phyloP scores from a whole-genome alignment of 2,329 filamentous ascomycete species.

The Aspergillus novofumigatus region DNA sequence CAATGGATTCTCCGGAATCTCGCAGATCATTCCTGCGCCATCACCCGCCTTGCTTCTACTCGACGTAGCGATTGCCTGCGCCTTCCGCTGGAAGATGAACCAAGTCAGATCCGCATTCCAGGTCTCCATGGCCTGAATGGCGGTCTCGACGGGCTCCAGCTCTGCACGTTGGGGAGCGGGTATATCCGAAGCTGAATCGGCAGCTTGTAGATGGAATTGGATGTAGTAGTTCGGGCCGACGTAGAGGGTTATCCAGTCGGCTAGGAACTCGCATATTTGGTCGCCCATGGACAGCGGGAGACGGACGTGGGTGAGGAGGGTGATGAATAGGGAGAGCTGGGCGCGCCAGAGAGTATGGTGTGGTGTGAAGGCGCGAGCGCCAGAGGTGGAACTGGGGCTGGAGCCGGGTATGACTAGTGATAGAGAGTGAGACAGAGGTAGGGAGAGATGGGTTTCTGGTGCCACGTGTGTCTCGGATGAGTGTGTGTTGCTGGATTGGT shows the following conservation, averaged over 20 bases:
- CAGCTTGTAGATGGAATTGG: neutral
- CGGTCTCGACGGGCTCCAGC: constrained; percentile 23
- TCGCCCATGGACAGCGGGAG: constrained; percentile 39
- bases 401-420: constrained; percentile 15
- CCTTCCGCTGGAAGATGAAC: constrained; percentile 33
- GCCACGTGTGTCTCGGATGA: neutral
- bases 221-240: constrained; percentile 34
- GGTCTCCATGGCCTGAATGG: constrained; percentile 37
- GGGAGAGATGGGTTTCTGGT: constrained; percentile 5
- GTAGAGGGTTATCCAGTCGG: constrained; percentile 32
- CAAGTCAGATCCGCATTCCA: constrained; percentile 42
- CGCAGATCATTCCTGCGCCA: constrained; percentile 5
- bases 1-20: constrained; percentile 8
- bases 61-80: constrained; percentile 3
- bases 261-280: constrained; percentile 38
- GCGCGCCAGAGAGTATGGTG: constrained; percentile 39
- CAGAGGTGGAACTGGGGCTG: constrained; percentile 15
- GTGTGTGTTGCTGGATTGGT: constrained; percentile 9
- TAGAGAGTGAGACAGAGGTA: constrained; percentile 19
- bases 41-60: constrained; percentile 30
- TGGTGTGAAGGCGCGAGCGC: constrained; percentile 33
- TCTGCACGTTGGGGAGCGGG: constrained; percentile 6
- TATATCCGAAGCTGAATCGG: neutral
- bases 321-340: constrained; percentile 35
- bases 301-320: constrained; percentile 36